Evolutionary conservation across 176 grass and related monocot genomes (phyloP), one percentile per base, ranked within the genome.

Genomic region (Phyllostachys edulis): DNA sequence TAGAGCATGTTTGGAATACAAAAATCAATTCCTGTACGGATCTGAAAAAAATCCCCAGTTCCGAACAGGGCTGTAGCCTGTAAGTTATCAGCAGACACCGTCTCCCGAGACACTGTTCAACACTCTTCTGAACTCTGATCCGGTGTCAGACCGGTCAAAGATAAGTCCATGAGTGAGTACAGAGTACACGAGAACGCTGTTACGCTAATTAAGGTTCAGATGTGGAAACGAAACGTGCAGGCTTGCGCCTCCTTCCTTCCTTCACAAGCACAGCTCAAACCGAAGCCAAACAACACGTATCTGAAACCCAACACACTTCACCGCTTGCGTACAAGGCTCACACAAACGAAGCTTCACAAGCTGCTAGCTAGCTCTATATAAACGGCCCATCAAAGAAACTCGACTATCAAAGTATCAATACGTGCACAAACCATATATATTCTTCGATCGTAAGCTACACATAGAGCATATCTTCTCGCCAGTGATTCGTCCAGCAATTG

Each of bases 241-340:
- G 27, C 76, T 63, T 84, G 54, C 71, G 32, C 55, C 52, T 39
- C 75, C 37, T 80, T 60, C 69, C 76, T 80, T 73, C 42, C 15
- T 1, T 24, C 67, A 17, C 68, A 86, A 80, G n/a, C 51, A n/a
- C 77, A 8, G 26, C 27, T 41, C 54, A 71, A 57, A 66, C 45
- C 24, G 37, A 23, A 78, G 38, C 83, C 83, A 21, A 24, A 77
- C 64, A 79, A 52, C 68, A 41, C 69, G 18, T 63, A 16, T 87
- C 69, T 67, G 18, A n/a, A 67, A 67, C 9, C 60, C 78, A 75
- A 38, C 24, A 34, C 85, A 87, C 78, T 75, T 37, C 9, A 76
- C 17, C 83, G 56, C 18, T 90, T 72, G 88, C 88, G 78, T 90
- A 45, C 78, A 90, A 90, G 88, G 14, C 72, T 90, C 63, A 32